These are phyloP conservation scores for Termitomyces titanicus DNA, from an alignment of 768 basidiomycete species.

Conservation along the genomic window DNA sequence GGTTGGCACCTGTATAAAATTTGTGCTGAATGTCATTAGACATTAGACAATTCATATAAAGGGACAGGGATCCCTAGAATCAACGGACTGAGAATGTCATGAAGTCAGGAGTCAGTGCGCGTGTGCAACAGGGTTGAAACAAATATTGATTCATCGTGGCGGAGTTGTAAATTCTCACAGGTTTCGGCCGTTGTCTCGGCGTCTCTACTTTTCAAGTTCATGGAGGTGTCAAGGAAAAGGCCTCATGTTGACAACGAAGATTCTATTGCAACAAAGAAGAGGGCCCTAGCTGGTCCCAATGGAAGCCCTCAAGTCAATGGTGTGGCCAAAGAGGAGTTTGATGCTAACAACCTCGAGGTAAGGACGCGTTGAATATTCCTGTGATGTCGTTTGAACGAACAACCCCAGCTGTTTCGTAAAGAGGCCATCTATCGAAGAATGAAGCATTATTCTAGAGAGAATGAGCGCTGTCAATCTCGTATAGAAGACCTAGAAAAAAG, in stretches of 20 bases:
- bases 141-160: conserved; percentile 15
- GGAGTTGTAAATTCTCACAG: conserved; percentile 36
- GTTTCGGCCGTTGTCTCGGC: conserved; percentile 10
- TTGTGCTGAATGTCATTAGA: neutral
- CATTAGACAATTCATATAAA: neutral
- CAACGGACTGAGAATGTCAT: too few relatives aligned
- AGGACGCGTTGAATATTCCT: conserved; percentile 16
- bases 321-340: conserved; percentile 40
- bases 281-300: conserved; percentile 44
- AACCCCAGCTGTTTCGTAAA: conserved; percentile 71
- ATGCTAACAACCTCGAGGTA: conserved; percentile 66
- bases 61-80: neutral
- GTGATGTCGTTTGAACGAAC: conserved; percentile 11
- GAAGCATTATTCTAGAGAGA: conserved; percentile 77
- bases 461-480: conserved; percentile 57
- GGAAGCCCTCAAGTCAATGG: conserved; percentile 57
- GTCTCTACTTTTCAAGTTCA: conserved; percentile 39
- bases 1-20: conserved; percentile 19
- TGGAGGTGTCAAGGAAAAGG: conserved; percentile 49
- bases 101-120: neutral
- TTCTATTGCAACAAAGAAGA: conserved; percentile 49
- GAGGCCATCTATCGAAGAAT: conserved; percentile 84
- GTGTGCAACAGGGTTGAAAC: too few relatives aligned
- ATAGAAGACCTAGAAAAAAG: conserved; percentile 64
- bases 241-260: conserved; percentile 51